Evolutionary conservation across 345 rosid genomes (phyloP).

Genomic region (Sapria himalayana): DNA sequence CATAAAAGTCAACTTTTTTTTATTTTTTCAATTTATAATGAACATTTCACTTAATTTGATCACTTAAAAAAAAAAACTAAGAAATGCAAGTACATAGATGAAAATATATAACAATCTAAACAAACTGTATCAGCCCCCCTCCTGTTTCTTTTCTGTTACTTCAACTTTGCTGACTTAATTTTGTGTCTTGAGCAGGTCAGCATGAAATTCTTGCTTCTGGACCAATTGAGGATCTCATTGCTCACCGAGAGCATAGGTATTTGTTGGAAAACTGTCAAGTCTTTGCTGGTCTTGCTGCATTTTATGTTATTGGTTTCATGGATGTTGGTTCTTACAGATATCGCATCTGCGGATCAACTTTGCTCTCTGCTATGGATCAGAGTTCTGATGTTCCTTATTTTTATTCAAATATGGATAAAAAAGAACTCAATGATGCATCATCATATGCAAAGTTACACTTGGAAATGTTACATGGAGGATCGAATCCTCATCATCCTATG

Average conservation of each 20-base stretch:
- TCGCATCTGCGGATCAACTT: constrained; percentile 89
- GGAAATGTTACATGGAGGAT: constrained; percentile 21
- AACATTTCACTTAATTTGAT: too few relatives aligned
- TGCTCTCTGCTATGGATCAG: constrained; percentile 95
- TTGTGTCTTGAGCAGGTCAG: constrained; percentile 59
- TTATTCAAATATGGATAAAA: constrained; percentile 31
- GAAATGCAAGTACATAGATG: too few relatives aligned
- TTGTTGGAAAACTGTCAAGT: too few relatives aligned
- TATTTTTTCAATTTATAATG: too few relatives aligned
- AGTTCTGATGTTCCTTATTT: constrained; percentile 65
- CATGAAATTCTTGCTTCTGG: constrained; percentile 99
- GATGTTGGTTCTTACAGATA: constrained; percentile 55
- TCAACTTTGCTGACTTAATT: too few relatives aligned
- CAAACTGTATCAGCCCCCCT: too few relatives aligned
- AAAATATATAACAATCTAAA: too few relatives aligned
- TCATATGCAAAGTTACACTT: constrained; percentile 16
- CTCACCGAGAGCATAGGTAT: constrained; percentile 98
- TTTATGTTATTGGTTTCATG: too few relatives aligned
- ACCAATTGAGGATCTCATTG: constrained; percentile 93
- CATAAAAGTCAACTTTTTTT: too few relatives aligned
- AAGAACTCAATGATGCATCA: constrained; percentile 45
- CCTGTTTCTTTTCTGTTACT: too few relatives aligned
- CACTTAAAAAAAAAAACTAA: too few relatives aligned
- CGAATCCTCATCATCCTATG: constrained; percentile 24
- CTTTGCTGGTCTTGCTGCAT: too few relatives aligned